Conservation (phyloP, 495 filamentous ascomycete genomes). For the Jackrogersella minutella region DNA sequence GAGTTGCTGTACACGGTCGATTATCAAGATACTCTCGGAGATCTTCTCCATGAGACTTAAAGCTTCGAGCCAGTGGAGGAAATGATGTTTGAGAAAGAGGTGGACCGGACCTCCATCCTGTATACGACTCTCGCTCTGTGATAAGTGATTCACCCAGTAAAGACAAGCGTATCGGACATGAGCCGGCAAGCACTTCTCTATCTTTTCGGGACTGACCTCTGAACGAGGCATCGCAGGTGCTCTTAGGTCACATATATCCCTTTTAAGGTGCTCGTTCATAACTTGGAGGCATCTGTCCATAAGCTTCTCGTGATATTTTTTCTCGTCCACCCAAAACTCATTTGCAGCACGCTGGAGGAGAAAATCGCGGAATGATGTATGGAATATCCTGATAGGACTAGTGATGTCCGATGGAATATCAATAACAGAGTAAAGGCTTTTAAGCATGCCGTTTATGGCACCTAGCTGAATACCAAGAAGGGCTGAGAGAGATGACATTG, state of each 20-base stretch:
- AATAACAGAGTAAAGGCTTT: constrained; percentile 47
- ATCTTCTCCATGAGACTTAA: constrained; percentile 47
- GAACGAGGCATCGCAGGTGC: constrained; percentile 40
- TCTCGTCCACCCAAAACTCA: constrained; percentile 52
- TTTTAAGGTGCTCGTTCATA: constrained; percentile 43
- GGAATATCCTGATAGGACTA: constrained; percentile 51
- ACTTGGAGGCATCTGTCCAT: constrained; percentile 47
- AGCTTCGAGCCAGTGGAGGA: constrained; percentile 58
- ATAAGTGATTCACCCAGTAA: constrained; percentile 59
- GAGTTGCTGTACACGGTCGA: not conserved
- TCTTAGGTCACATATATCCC: constrained; percentile 51
- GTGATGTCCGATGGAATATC: constrained; percentile 42
- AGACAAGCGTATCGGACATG: constrained; percentile 35
- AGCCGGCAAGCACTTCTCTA: constrained; percentile 30
- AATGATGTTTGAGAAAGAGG: constrained; percentile 51
- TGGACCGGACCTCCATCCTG: constrained; percentile 37
- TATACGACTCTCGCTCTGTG: constrained; percentile 41
- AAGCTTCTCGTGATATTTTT: constrained; percentile 45
- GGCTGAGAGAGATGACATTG: constrained; percentile 36
- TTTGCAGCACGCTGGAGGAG: constrained; percentile 48
- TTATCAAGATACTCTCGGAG: constrained; percentile 36
- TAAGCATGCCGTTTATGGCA: constrained; percentile 33
- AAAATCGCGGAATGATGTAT: constrained; percentile 64
- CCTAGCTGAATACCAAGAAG: constrained; percentile 25
- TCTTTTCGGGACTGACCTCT: constrained; percentile 24